Evolutionary conservation across 495 filamentous ascomycete species (phyloP).

Genomic region (Bryoglossum gracile): DNA sequence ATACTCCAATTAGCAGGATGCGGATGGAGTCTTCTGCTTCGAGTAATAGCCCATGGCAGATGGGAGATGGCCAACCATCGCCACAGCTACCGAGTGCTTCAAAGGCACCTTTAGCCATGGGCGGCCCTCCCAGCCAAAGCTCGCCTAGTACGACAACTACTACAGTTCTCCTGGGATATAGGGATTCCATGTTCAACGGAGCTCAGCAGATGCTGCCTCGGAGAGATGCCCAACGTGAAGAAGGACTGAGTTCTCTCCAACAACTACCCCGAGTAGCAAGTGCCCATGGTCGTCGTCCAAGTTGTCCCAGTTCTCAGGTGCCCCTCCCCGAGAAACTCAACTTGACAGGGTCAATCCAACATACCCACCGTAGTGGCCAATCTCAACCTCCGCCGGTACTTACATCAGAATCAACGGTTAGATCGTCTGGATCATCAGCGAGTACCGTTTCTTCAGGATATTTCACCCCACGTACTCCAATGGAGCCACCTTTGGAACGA

Average conservation of each 20-base stretch:
- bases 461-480: conserved; percentile 19
- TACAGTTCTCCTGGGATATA: conserved; percentile 20
- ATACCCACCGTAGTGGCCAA: conserved; percentile 16
- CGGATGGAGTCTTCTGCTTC: conserved; percentile 18
- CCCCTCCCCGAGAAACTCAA: conserved; percentile 3
- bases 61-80: not conserved
- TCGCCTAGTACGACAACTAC: conserved; percentile 14
- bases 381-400: conserved; percentile 12
- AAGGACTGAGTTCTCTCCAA: conserved; percentile 1
- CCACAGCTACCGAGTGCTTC: conserved; percentile 3
- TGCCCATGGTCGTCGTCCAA: conserved; percentile 5
- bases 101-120: conserved; percentile 2
- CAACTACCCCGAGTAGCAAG: conserved; percentile 13
- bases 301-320: not conserved
- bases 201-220: conserved; percentile 13
- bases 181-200: conserved; percentile 18
- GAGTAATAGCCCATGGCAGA: conserved; percentile 11
- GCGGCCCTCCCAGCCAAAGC: not conserved
- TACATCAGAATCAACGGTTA: conserved; percentile 17
- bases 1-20: conserved; percentile 6
- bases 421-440: conserved; percentile 17
- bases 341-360: conserved; percentile 12
- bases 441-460: conserved; percentile 18
- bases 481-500: conserved; percentile 24
- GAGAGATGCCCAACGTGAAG: conserved; percentile 20